phyloP scores from a whole-genome alignment of 2,329 filamentous ascomycete species.

The Peltaster fructicola region DNA sequence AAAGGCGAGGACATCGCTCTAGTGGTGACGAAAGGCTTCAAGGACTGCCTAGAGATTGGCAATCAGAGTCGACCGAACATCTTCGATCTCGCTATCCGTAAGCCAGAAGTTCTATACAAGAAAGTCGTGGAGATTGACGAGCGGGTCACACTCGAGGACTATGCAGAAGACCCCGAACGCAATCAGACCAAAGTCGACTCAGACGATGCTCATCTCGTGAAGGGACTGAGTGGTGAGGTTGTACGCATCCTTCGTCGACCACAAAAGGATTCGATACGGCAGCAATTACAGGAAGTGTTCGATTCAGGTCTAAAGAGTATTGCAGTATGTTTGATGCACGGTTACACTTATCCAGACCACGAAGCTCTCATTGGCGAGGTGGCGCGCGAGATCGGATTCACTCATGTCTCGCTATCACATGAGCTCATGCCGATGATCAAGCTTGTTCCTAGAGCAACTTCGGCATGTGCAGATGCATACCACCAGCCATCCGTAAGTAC shows the following conservation, averaged over 20 bases:
- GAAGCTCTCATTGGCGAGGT: constrained; percentile 61
- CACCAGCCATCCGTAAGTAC: constrained; percentile 60
- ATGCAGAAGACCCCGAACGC: constrained; percentile 67
- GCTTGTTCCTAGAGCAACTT: constrained; percentile 56
- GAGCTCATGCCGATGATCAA: constrained; percentile 83
- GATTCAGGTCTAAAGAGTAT: constrained; percentile 60
- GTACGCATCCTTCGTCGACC: constrained; percentile 52
- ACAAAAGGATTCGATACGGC: constrained; percentile 36
- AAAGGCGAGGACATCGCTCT: constrained; percentile 82
- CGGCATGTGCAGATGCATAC: constrained; percentile 64
- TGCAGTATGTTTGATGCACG: constrained; percentile 81
- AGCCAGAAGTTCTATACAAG: constrained; percentile 75
- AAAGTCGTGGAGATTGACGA: constrained; percentile 79
- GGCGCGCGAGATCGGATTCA: constrained; percentile 64
- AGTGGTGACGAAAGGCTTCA: constrained; percentile 75
- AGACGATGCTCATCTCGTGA: constrained; percentile 40
- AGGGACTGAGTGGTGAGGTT: constrained; percentile 55
- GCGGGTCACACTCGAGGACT: constrained; percentile 79
- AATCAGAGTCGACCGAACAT: constrained; percentile 82
- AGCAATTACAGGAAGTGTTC: constrained; percentile 48
- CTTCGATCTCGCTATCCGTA: constrained; percentile 74
- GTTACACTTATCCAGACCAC: constrained; percentile 78
- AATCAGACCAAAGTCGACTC: constrained; percentile 37
- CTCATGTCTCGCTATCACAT: constrained; percentile 65
- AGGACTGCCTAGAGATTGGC: constrained; percentile 72